Evolutionary conservation across 2,329 filamentous ascomycete species (phyloP), one percentile per base, ranked within the genome.

Genomic region (Botrytis byssoidea): DNA sequence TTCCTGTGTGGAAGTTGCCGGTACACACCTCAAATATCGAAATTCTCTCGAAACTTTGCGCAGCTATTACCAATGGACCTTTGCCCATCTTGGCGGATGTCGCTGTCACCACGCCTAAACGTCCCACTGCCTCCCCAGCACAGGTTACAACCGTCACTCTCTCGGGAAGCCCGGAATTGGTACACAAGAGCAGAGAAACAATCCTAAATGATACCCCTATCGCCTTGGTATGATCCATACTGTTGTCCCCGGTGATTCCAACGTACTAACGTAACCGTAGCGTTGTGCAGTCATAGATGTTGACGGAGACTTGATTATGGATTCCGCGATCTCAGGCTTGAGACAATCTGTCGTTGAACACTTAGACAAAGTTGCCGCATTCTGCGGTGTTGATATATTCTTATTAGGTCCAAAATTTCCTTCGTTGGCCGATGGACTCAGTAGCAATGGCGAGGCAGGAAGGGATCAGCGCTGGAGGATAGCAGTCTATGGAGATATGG

Each of bases 351-450:
- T 98, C 42, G 89, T 95, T 70, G 90, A 94, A 76, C 93, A 95
- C 79, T 88, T 99, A 78, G 94, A 98, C 83, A 91, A 92, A 76
- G 92, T 97, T 80, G 93, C 96, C 18, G 89, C 87, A 77, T 97
- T 92, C 81, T 98, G 95, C 75, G 96, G 96, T 70, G 95, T 97
- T 71, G 96, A 99, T 83, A 97, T 99, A 78, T 99, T 99, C 83
- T 86, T 99, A 67, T 89, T 99, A 69, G 95, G 94, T 73, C 95
- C 96, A 6, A 97, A 97, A 83, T 88, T 95, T 42, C 92, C 93
- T 20, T 91, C 70, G n/a, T 71, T 97, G 78, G 90, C 92, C 63
- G 90, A 92, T 73, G 88, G 90, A 59, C 86, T 92, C 76, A 92
- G 92, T 64, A 94, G 93, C 77, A 90, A 91, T 81, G 89, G 89